phyloP scores from a whole-genome alignment of 345 rosid genomes.

The Lepidium sativum region DNA sequence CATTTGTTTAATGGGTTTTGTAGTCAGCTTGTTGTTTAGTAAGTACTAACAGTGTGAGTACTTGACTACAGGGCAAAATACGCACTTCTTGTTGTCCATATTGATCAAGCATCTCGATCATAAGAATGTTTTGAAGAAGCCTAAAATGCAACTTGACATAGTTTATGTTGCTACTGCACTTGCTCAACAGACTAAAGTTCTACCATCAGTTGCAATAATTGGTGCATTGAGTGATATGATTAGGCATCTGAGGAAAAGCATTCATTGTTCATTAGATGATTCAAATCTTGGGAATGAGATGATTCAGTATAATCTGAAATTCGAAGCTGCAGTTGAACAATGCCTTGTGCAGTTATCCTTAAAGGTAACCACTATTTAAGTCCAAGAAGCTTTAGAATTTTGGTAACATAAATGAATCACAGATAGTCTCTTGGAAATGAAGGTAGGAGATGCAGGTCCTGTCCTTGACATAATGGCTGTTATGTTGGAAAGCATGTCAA shows the following conservation, averaged over 20 bases:
- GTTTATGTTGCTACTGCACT: slow-evolving; percentile 49
- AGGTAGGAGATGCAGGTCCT: slow-evolving; percentile 84
- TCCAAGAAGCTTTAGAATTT: not conserved
- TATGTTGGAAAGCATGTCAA: slow-evolving; percentile 72
- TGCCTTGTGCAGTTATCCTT: slow-evolving; percentile 54
- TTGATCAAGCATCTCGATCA: slow-evolving; percentile 70
- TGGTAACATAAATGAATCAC: not conserved
- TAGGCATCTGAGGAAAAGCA: slow-evolving; percentile 66
- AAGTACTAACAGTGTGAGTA: not conserved
- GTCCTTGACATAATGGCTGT: slow-evolving; percentile 79
- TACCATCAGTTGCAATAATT: slow-evolving; percentile 49
- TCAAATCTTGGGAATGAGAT: slow-evolving; percentile 52
- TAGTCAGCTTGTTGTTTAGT: not conserved
- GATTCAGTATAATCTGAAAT: slow-evolving; percentile 49
- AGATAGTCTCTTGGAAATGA: slow-evolving; percentile 19
- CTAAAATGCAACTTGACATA: slow-evolving; percentile 58
- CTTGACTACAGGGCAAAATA: slow-evolving; percentile 44
- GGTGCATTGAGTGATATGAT: slow-evolving; percentile 72
- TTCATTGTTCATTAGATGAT: slow-evolving; percentile 63
- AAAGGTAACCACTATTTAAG: slow-evolving; percentile 34
- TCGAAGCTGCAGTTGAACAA: slow-evolving; percentile 52
- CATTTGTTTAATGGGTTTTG: not conserved
- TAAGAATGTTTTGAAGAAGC: slow-evolving; percentile 57
- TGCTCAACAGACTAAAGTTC: slow-evolving; percentile 45
- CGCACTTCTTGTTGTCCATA: slow-evolving; percentile 55